These are phyloP conservation scores for Malania oleifera DNA, from an alignment of 164 flowering plant genomes.

Conservation along the genomic window DNA sequence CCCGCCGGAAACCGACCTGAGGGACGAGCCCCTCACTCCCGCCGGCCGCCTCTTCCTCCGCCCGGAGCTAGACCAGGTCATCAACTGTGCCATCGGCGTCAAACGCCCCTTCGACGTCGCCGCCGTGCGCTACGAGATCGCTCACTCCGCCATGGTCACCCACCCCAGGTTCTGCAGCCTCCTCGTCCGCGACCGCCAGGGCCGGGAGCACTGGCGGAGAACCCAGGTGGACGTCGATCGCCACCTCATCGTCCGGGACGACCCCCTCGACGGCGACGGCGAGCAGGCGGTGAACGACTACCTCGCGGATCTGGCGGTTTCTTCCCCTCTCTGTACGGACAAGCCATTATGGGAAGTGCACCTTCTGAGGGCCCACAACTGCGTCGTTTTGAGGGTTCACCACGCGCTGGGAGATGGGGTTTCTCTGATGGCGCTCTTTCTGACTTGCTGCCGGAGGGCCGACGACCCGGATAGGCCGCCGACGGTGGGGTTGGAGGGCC, in stretches of 20 bases:
- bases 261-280: constrained; percentile 4
- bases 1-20: constrained; percentile 7
- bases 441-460: constrained; percentile 34
- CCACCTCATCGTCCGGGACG: constrained; percentile 34
- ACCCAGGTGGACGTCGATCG: constrained; percentile 38
- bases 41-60: constrained; percentile 48
- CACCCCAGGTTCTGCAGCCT: constrained; percentile 65
- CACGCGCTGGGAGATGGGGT: constrained; percentile 75
- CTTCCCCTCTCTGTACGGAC: constrained; percentile 34
- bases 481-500: constrained; percentile 5
- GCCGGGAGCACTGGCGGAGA: constrained; percentile 45
- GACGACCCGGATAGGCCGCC: constrained; percentile 30
- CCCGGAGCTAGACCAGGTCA: constrained; percentile 39
- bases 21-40: constrained; percentile 49
- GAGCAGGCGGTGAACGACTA: constrained; percentile 34
- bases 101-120: constrained; percentile 31
- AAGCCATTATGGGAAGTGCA: constrained; percentile 79
- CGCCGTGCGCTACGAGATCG: constrained; percentile 23
- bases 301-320: constrained; percentile 49
- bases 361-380: constrained; percentile 29
- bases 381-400: constrained; percentile 46
- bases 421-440: constrained; percentile 56
- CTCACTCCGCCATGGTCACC: constrained; percentile 26
- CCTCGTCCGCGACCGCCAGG: constrained; percentile 39
- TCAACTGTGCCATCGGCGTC: constrained; percentile 36